Evolutionary conservation across 2,329 filamentous ascomycete genomes (phyloP).

Genomic region (Claviceps arundinis): DNA sequence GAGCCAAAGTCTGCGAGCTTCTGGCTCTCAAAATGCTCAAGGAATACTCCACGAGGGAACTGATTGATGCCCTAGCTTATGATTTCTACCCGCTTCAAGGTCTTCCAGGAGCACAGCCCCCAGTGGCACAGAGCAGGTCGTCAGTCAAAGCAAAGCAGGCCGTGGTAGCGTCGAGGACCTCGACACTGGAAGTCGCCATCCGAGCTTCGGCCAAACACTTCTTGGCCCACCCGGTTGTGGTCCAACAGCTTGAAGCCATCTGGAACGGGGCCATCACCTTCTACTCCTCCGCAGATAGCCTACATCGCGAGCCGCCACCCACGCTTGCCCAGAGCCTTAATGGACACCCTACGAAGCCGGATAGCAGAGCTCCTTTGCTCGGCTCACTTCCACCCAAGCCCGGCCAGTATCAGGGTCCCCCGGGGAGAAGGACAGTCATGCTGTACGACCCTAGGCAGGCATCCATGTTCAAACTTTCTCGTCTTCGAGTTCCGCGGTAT

Average conservation of each 20-base stretch:
- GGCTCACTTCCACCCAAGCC: conserved; percentile 21
- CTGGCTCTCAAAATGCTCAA: conserved; percentile 80
- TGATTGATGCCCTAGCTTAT: conserved; percentile 89
- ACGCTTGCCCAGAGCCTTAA: conserved; percentile 12
- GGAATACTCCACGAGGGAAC: conserved; percentile 76
- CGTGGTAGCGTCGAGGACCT: conserved; percentile 60
- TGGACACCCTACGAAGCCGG: conserved; percentile 20
- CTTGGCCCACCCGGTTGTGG: conserved; percentile 77
- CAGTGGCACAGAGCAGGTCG: conserved; percentile 19
- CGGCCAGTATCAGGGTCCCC: conserved; percentile 20
- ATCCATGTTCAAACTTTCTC: conserved; percentile 81
- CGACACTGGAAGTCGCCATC: conserved; percentile 85
- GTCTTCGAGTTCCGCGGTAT: conserved; percentile 82
- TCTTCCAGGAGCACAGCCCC: conserved; percentile 36
- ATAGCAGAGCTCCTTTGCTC: conserved; percentile 39
- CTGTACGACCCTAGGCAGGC: conserved; percentile 85
- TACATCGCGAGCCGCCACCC: conserved; percentile 48
- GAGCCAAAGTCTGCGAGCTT: conserved; percentile 81
- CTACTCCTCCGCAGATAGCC: conserved; percentile 71
- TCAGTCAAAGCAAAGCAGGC: conserved; percentile 30
- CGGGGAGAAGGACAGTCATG: conserved; percentile 60
- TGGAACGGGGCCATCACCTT: conserved; percentile 96
- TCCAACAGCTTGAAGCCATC: conserved; percentile 91
- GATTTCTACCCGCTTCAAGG: conserved; percentile 91
- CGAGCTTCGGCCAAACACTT: conserved; percentile 87